These are phyloP conservation scores for Podospora conica DNA, from an alignment of 495 filamentous ascomycete species.

Conservation along the genomic window DNA sequence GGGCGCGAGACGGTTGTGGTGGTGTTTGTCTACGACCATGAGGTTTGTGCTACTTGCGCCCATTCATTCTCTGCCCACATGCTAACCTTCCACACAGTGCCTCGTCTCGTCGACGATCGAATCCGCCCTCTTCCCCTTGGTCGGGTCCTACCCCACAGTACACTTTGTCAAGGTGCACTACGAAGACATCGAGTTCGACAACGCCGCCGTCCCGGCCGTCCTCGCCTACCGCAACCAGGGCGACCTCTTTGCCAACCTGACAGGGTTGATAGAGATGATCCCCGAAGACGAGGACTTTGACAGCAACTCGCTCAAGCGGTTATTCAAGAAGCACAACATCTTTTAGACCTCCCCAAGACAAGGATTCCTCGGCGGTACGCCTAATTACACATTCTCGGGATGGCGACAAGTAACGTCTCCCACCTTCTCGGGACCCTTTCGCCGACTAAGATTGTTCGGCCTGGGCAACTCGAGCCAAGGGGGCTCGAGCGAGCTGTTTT, in stretches of 20 bases:
- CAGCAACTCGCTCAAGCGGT: slow-evolving; percentile 40
- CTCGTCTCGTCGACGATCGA: slow-evolving; percentile 70
- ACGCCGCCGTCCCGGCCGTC: slow-evolving; percentile 79
- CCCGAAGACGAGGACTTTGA: slow-evolving; percentile 56
- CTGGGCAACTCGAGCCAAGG: background rate
- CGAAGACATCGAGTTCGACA: slow-evolving; percentile 91
- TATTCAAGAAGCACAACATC: slow-evolving; percentile 43
- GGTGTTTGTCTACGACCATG: slow-evolving; percentile 86
- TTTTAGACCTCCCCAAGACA: slow-evolving; percentile 23
- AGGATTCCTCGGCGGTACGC: background rate
- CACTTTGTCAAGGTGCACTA: slow-evolving; percentile 90
- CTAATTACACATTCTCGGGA: background rate
- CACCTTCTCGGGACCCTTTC: background rate
- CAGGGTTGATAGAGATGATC: slow-evolving; percentile 80
- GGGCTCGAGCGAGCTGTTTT: background rate
- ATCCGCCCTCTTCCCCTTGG: slow-evolving; percentile 65
- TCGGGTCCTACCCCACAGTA: slow-evolving; percentile 58
- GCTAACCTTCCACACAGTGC: slow-evolving; percentile 49
- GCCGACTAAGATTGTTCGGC: background rate
- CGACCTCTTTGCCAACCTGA: slow-evolving; percentile 84
- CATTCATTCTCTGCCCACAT: slow-evolving; percentile 1
- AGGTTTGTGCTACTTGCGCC: slow-evolving; percentile 51
- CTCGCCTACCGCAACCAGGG: slow-evolving; percentile 79
- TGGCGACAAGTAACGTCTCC: background rate
- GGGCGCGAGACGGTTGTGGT: slow-evolving; percentile 78